phyloP scores from a whole-genome alignment of 352 stramenopile species.

The Blastocystis sp. region DNA sequence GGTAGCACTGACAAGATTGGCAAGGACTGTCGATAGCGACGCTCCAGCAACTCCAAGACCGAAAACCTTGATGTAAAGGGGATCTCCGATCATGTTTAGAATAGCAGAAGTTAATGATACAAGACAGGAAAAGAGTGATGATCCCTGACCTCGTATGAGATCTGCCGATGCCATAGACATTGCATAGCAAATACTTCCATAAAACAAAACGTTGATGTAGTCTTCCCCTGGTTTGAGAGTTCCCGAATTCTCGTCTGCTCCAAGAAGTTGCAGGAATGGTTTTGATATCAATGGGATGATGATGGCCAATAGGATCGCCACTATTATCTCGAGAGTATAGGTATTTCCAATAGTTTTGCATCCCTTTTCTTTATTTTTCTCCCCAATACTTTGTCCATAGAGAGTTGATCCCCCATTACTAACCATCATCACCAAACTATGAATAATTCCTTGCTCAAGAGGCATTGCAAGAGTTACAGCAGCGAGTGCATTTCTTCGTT shows the following conservation, averaged over 20 bases:
- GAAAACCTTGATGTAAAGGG: conserved; percentile 41
- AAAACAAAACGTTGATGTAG: conserved; percentile 31
- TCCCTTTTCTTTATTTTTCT: conserved; percentile 40
- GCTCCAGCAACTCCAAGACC: conserved; percentile 19
- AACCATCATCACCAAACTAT: conserved; percentile 57
- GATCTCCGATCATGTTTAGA: conserved; percentile 50
- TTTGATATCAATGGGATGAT: not conserved
- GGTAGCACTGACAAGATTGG: conserved; percentile 20
- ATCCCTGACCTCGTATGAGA: conserved; percentile 59
- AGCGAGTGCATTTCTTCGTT: not conserved
- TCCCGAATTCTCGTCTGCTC: not conserved
- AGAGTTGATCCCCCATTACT: conserved; percentile 50
- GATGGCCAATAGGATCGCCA: not conserved
- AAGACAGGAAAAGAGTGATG: conserved; percentile 27
- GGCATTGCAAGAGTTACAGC: conserved; percentile 58
- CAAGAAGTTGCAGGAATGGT: conserved; percentile 23
- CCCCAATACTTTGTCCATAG: conserved; percentile 32
- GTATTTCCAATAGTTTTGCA: conserved; percentile 36
- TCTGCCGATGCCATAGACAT: conserved; percentile 35
- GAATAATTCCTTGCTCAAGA: conserved; percentile 49
- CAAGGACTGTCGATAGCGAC: conserved; percentile 27
- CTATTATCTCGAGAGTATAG: conserved; percentile 48
- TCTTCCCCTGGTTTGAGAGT: not conserved
- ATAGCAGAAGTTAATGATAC: conserved; percentile 34
- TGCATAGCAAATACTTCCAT: conserved; percentile 30